Base-by-base conservation (phyloP, 176 grass and related monocot species). In the Eleusine indica region DNA sequence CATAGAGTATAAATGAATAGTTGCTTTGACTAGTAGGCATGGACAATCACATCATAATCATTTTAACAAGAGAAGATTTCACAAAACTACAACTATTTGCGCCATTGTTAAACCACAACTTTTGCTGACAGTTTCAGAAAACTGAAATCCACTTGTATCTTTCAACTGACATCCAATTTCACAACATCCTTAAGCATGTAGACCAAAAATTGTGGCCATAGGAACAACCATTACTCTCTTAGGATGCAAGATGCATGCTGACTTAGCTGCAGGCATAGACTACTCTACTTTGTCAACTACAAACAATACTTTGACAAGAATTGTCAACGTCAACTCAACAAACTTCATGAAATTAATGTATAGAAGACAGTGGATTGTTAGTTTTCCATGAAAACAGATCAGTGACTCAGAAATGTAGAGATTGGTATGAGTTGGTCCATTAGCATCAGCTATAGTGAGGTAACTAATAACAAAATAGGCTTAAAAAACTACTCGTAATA, bases 371-470 rank as follows among this genome's bases (percentile, higher is more conserved):
- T 16, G 32, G 49, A 44, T 28, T 48, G 37, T 66, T 46, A 9
- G 19, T 44, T 66, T 43, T 77, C 56, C 30, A 64, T 66, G 5
- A 38, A 29, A n/a, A 29, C 14, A 30, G 40, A 73, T 10, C 65
- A 12, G 35, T 80, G 15, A 84, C 52, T 42, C 39, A 61, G 10
- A 40, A 21, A 32, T 35, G 9, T 11, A 39, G 53, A 82, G 1
- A 14, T 54, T 72, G 21, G 28, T 11, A 66, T 5, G 47, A 65
- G 52, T 15, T 12, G 74, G 18, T 35, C 41, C 44, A 89, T 32
- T 54, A 65, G n/a, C 43, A 85, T n/a, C 49, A 80, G 49, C 40
- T 41, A 80, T 8, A 68, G 28, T 80, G 75, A 75, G 65, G 17
- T 41, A 16, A 66, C 2, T 6, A 56, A 73, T 61, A 62, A 76